Conservation (phyloP, 345 rosid genomes). For the Sapria himalayana region DNA sequence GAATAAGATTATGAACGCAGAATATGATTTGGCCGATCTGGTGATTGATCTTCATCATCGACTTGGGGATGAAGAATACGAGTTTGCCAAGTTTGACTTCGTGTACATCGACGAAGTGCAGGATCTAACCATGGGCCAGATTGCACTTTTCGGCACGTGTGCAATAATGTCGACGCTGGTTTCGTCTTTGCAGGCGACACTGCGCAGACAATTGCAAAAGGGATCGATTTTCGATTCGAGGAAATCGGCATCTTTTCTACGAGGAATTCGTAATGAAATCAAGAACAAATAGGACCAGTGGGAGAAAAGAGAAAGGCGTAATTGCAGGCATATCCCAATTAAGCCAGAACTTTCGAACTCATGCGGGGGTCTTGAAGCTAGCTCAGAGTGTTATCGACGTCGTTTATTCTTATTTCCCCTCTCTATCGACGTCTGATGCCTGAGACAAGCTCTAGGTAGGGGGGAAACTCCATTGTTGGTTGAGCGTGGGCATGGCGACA, state of each 20-base stretch:
- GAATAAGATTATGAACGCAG: conserved; percentile 19
- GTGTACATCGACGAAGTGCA: conserved; percentile 49
- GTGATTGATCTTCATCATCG: conserved; percentile 32
- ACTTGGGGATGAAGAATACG: conserved; percentile 10
- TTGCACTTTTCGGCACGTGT: conserved; percentile 23
- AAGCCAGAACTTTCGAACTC: conserved; percentile 35
- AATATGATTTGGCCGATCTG: conserved; percentile 41
- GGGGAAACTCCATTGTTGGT: conserved; percentile 36
- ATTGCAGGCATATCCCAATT: conserved; percentile 17
- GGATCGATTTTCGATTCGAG: conserved; percentile 30
- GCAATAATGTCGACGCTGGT: conserved; percentile 24
- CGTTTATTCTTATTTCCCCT: conserved; percentile 22
- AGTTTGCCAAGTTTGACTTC: conserved; percentile 21
- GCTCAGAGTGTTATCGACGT: conserved; percentile 34
- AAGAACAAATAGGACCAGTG: background rate
- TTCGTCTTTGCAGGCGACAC: conserved; percentile 35
- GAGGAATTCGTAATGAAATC: conserved; percentile 19
- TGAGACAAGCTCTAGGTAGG: conserved; percentile 18
- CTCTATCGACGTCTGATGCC: conserved; percentile 16
- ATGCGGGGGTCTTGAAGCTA: conserved; percentile 25
- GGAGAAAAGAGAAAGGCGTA: conserved; percentile 16
- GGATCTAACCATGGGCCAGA: conserved; percentile 37
- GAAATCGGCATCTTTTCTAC: conserved; percentile 27
- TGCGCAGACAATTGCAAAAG: conserved; percentile 28
- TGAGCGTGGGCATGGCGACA: conserved; percentile 13